Evolutionary conservation across 441 rosid species (phyloP).

Genomic region (Metrosideros polymorpha): DNA sequence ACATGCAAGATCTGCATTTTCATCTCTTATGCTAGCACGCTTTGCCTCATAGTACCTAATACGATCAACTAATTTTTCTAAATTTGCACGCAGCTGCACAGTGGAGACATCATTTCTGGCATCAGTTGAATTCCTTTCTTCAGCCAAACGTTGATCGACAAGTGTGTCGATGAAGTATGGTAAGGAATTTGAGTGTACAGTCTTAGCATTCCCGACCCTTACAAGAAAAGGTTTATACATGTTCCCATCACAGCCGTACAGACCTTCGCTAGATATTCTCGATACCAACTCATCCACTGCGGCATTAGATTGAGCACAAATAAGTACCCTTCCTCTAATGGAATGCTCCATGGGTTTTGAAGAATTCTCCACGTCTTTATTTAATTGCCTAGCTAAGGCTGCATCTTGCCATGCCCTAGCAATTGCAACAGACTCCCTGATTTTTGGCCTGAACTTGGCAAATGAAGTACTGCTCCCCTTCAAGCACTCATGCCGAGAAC

Average conservation of each 20-base stretch:
- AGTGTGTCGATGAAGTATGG: constrained; percentile 89
- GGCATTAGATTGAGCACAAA: constrained; percentile 99
- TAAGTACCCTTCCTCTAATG: constrained; percentile 71
- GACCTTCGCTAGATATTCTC: constrained; percentile 76
- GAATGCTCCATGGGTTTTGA: constrained; percentile 39
- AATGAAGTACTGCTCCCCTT: constrained; percentile 30
- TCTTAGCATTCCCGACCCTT: constrained; percentile 94
- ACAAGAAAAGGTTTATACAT: constrained; percentile 93
- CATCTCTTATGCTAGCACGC: constrained; percentile 78
- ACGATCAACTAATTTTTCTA: constrained; percentile 76
- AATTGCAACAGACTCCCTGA: constrained; percentile 67
- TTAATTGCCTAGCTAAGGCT: constrained; percentile 77
- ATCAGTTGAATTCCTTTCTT: constrained; percentile 45
- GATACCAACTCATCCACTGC: constrained; percentile 99
- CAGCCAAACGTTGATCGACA: constrained; percentile 81
- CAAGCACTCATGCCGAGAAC: constrained; percentile 17
- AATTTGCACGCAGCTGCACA: constrained; percentile 51
- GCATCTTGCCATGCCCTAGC: constrained; percentile 99
- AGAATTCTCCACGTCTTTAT: constrained; percentile 40
- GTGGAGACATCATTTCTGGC: constrained; percentile 51
- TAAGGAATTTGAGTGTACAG: constrained; percentile 80
- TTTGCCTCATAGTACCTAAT: constrained; percentile 83
- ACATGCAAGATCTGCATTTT: constrained; percentile 37
- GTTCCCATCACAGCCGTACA: constrained; percentile 82
- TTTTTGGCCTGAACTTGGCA: constrained; percentile 37